A percentile compares a stretch with the other conserved stretches of the same genome.
Evolutionary conservation across 441 rosid genomes (phyloP).

Genomic region (Croton setiger): DNA sequence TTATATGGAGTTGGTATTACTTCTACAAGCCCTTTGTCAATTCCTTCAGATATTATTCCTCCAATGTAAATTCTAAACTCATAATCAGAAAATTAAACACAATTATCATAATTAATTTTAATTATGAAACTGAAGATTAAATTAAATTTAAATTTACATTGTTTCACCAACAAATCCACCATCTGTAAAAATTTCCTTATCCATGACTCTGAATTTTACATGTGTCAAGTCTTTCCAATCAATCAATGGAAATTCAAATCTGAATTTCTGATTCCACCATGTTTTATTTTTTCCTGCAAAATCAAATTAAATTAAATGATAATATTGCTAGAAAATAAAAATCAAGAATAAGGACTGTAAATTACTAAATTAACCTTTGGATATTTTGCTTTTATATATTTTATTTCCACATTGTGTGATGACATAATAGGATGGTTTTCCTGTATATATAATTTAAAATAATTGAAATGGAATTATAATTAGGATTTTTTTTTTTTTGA

Average conservation of each 20-base stretch:
- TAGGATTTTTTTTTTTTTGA: too few species aligned
- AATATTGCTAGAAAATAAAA: too few species aligned
- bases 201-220: constrained; percentile 65
- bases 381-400: constrained; percentile 53
- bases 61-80: constrained; percentile 53
- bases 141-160: constrained; percentile 45
- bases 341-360: not conserved
- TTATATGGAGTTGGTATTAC: constrained; percentile 58
- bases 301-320: not conserved
- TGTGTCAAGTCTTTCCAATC: constrained; percentile 52
- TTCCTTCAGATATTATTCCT: constrained; percentile 64
- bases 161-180: constrained; percentile 78
- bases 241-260: constrained; percentile 42
- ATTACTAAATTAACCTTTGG: constrained; percentile 47
- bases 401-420: constrained; percentile 59
- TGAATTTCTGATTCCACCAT: constrained; percentile 80
- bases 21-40: constrained; percentile 45
- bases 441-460: constrained; percentile 28
- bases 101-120: not conserved
- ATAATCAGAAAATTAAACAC: not conserved
- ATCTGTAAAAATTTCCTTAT: constrained; percentile 43
- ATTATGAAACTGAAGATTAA: not conserved
- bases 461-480: not conserved
- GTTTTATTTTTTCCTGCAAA: constrained; percentile 47
- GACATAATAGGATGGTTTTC: constrained; percentile 58